Evolutionary conservation across 1,139 yeast genomes (phyloP), one percentile per base, ranked within the genome.

Genomic region (Candida neerlandica): DNA sequence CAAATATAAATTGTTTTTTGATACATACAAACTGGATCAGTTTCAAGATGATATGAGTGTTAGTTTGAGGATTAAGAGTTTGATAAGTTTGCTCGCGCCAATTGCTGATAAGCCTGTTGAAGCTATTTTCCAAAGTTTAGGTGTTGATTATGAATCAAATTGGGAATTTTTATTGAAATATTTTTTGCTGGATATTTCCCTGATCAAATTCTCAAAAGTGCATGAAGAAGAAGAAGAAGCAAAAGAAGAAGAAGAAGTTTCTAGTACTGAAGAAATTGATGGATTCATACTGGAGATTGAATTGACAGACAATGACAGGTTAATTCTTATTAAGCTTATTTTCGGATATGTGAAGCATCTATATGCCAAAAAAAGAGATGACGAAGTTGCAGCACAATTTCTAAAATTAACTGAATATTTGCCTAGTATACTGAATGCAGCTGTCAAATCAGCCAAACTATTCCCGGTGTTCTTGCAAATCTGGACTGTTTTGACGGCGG

Each of bases 131-230:
- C 35, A 43, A 16, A 23, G 34, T 12, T 16, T 44, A 21, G 51
- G 59, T n/a, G 55, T 65, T 1, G 41, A 54, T 9, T 64, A 64
- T 49, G 52, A 55, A 3, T 53, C 58, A 21, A 51, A 66, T 2
- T 69, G 77, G 70, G 76, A 72, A 47, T 58, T 67, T 30, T 58
- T 80, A 26, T 50, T 79, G 1, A 61, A 69, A 2, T 81, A 74
- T 53, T 58, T 75, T 6, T 56, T 73, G 27, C 65, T 70, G 44
- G 87, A 82, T 58, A 51, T 71, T 3, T 71, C 80, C 0, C 65
- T 79, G 1, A 51, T 69, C 5, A 45, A 46, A 5, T 63, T 69
- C 47, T 51, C 47, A 11, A 55, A 54, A 9, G 58, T 43, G 5
- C 16, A 21, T n/a, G 41, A 21, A 18, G 60, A 55, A 23, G 50